Conservation (phyloP, 768 basidiomycete genomes). For the Mycena olivaceomarginata region DNA sequence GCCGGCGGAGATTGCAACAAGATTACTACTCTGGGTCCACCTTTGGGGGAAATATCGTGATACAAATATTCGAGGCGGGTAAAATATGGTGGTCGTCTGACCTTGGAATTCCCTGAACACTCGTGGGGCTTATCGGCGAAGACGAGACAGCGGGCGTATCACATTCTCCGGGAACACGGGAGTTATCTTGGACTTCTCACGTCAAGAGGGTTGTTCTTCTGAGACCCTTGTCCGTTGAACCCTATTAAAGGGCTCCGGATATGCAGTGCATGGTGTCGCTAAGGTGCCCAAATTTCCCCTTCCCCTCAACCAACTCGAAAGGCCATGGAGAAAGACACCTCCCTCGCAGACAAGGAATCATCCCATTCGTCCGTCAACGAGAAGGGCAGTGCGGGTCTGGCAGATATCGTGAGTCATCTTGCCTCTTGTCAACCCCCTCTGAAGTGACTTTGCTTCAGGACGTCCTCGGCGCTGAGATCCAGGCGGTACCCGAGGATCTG, state of each 20-base stretch:
- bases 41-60: too few relatives aligned
- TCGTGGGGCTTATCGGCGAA: too few relatives aligned
- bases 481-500: slow-evolving; percentile 36
- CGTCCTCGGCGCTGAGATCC: slow-evolving; percentile 35
- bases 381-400: slow-evolving; percentile 11
- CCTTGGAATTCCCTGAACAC: too few relatives aligned
- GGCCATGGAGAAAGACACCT: slow-evolving; percentile 25
- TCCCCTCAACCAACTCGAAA: not conserved
- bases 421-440: too few relatives aligned
- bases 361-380: slow-evolving; percentile 27
- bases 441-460: slow-evolving; percentile 1
- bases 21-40: too few relatives aligned
- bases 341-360: slow-evolving; percentile 10
- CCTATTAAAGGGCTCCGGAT: not conserved
- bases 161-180: not conserved
- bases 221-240: not conserved
- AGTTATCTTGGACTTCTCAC: not conserved
- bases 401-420: slow-evolving; percentile 19
- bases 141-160: too few relatives aligned
- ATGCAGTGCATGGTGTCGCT: too few relatives aligned
- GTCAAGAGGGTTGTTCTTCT: not conserved
- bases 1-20: too few relatives aligned
- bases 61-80: too few relatives aligned
- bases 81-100: too few relatives aligned
- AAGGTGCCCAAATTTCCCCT: too few relatives aligned